Evolutionary conservation across 1,284 basidiomycete species (phyloP).

Genomic region (Tausonia pullulans): DNA sequence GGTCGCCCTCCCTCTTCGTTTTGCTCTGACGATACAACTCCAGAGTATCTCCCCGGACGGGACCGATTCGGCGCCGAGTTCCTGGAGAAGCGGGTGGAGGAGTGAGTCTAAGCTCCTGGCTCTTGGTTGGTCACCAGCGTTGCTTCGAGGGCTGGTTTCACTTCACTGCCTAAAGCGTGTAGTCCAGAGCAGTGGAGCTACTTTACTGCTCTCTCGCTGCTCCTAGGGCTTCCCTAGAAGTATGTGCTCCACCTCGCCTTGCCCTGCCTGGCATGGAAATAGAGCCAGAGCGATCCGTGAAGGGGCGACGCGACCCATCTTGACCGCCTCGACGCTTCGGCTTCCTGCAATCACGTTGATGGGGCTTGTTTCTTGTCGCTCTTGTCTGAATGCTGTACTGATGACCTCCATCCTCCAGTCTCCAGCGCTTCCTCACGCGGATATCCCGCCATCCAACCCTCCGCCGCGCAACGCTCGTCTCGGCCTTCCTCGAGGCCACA

Average conservation of each 20-base stretch:
- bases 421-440: slow-evolving; percentile 86
- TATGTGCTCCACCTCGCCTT: too few species aligned
- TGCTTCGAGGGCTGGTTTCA: not conserved
- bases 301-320: not conserved
- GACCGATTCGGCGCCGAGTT: slow-evolving; percentile 96
- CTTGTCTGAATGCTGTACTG: not conserved
- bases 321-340: too few species aligned
- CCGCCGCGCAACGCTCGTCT: slow-evolving; percentile 77
- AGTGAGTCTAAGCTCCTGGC: slow-evolving; percentile 48
- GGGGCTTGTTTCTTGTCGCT: too few species aligned
- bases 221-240: too few species aligned
- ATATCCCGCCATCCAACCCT: slow-evolving; percentile 85
- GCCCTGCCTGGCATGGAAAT: slow-evolving; percentile 9
- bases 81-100: slow-evolving; percentile 77
- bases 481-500: slow-evolving; percentile 86
- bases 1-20: not conserved
- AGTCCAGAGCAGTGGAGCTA: too few species aligned
- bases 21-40: slow-evolving; percentile 7
- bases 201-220: not conserved
- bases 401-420: slow-evolving; percentile 39
- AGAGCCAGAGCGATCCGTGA: not conserved
- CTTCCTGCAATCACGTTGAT: too few species aligned
- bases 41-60: slow-evolving; percentile 85
- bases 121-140: not conserved
- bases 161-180: too few species aligned